Conservation (phyloP, 495 filamentous ascomycete genomes). For the Talaromyces stipitatus region DNA sequence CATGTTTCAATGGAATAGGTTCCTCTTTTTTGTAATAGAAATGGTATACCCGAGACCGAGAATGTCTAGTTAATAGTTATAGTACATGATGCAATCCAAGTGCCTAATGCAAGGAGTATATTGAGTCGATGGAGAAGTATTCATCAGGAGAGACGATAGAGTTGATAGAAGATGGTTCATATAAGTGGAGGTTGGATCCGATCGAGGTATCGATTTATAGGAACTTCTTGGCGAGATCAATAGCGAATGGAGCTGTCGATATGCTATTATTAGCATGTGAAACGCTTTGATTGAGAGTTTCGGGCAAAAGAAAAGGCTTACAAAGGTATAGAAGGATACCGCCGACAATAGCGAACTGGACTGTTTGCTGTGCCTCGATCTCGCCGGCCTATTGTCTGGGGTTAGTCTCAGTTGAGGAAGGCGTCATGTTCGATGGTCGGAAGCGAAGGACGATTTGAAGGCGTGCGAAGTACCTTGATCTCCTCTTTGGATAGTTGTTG, state of each 20-base stretch:
- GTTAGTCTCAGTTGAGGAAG: neutral
- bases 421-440: neutral
- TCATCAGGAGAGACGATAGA: too few species aligned
- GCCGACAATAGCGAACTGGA: constrained; percentile 54
- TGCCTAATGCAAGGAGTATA: neutral
- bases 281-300: neutral
- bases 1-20: neutral
- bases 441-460: neutral
- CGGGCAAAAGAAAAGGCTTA: constrained; percentile 35
- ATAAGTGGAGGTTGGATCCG: neutral
- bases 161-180: neutral
- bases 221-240: constrained; percentile 69
- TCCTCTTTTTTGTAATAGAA: neutral
- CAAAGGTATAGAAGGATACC: constrained; percentile 74
- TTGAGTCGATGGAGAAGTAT: neutral
- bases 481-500: constrained; percentile 42
- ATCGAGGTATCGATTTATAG: constrained; percentile 42
- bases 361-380: constrained; percentile 57
- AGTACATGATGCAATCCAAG: neutral
- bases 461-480: constrained; percentile 26
- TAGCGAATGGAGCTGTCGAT: constrained; percentile 67
- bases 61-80: neutral
- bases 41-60: neutral
- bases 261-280: neutral
- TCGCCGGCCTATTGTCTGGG: constrained; percentile 48